These are phyloP conservation scores for Cladochytrium replicatum DNA, from an alignment of 192 early-diverging fungal genomes.

Conservation along the genomic window DNA sequence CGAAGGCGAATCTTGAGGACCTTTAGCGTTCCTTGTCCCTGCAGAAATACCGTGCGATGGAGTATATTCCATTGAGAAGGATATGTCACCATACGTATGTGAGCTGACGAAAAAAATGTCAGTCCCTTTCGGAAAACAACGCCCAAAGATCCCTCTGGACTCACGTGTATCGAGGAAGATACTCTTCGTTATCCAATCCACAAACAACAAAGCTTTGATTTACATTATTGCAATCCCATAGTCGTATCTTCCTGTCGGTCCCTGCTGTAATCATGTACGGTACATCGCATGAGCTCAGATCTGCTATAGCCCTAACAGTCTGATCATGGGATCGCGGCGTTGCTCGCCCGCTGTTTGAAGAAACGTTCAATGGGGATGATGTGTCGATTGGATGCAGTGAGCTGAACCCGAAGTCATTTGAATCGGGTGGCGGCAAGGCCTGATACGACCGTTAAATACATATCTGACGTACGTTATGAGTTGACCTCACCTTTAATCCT, in stretches of 20 bases:
- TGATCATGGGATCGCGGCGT: background rate
- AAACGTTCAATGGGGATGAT: background rate
- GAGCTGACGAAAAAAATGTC: constrained; percentile 25
- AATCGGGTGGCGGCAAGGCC: background rate
- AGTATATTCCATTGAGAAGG: constrained; percentile 46
- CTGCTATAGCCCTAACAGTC: constrained; percentile 50
- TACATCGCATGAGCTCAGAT: constrained; percentile 38
- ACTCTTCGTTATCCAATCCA: constrained; percentile 45
- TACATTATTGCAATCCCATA: constrained; percentile 60
- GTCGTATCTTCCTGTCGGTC: constrained; percentile 78
- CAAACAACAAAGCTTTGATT: constrained; percentile 68
- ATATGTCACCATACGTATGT: constrained; percentile 41
- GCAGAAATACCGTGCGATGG: constrained; percentile 20
- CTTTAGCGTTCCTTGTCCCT: constrained; percentile 13
- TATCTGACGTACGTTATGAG: too few relatives aligned
- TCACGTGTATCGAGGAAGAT: constrained; percentile 55
- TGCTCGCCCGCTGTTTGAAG: background rate
- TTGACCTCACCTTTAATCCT: constrained; percentile 27
- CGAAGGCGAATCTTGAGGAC: constrained; percentile 1
- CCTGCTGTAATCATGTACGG: constrained; percentile 67
- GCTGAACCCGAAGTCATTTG: background rate
- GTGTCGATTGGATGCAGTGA: background rate
- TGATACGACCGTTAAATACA: too few relatives aligned
- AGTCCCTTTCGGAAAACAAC: constrained; percentile 5
- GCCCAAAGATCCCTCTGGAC: background rate